Evolutionary conservation across 2,329 filamentous ascomycete species (phyloP), one percentile per base, ranked within the genome.

Genomic region (Trichoderma citrinoviride): DNA sequence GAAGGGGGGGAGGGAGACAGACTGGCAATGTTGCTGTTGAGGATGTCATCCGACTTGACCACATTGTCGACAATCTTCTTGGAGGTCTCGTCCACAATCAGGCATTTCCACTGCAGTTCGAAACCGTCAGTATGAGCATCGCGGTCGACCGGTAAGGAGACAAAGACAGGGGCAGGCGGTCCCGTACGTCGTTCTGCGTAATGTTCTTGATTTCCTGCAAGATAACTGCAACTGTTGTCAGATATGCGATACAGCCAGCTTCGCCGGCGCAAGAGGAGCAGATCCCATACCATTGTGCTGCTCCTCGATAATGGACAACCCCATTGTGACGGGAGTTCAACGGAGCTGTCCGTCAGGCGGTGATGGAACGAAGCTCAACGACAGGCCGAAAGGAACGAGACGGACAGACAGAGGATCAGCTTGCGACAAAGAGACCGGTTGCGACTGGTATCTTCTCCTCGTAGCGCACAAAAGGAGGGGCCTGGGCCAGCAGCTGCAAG

Each of bases 21-120:
- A 97, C 93, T 97, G 70, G 93, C 94, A 78, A 99, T 91, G 76
- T 97, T 97, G 79, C 93, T 88, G 76, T 96, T 96, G 79, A 99
- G 89, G 70, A 99, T 96, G 73, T 97, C 92, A 86, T 99, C 94
- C 81, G 97, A 91, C 73, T 92, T 94, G 75, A 94, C 87, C 53
- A 92, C 90, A 82, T 94, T 96, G 79, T 96, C 90, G 72, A 99
- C 85, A 71, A 99, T 85, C 77, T 90, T 93, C 76, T 89, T 89
- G 75, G 92, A 93, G 64, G 82, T 84, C 70, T 91, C 88, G 79
- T 99, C 95, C 72, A 97, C 83, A 61, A 99, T 89, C 71, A 99
- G 82, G 70, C 97, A 91, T 86, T 98, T 99, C 95, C 95, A 99
- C 93, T 97, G 70, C 62, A 7, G 50, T 52, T 57, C 44, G 19